Conservation (phyloP, 1,284 basidiomycete genomes). For the Schizophyllum amplum region DNA sequence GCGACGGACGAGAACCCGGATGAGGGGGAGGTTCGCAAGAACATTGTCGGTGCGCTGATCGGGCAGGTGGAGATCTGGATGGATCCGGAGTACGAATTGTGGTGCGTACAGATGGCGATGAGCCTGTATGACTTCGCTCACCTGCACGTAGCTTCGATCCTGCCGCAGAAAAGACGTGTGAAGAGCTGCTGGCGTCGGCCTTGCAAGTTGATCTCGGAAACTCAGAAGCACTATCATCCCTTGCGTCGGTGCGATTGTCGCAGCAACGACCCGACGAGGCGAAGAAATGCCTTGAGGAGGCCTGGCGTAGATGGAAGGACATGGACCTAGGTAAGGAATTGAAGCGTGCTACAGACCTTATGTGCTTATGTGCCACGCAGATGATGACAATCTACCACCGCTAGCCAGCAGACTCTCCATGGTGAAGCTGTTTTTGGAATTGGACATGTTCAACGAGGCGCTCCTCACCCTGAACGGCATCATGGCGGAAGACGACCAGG, state of each 20-base stretch:
- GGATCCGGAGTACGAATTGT: slow-evolving; percentile 82
- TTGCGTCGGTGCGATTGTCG: slow-evolving; percentile 86
- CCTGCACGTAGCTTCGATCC: slow-evolving; percentile 61
- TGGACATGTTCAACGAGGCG: slow-evolving; percentile 62
- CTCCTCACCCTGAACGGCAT: slow-evolving; percentile 74
- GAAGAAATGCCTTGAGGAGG: slow-evolving; percentile 56
- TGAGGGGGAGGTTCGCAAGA: slow-evolving; percentile 59
- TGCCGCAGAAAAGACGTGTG: slow-evolving; percentile 74
- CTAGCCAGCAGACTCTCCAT: slow-evolving; percentile 69
- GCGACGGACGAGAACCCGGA: slow-evolving; percentile 40
- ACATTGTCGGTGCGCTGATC: slow-evolving; percentile 77
- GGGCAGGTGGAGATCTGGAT: slow-evolving; percentile 97
- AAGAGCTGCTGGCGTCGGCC: slow-evolving; percentile 66
- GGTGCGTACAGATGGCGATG: slow-evolving; percentile 40
- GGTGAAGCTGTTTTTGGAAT: slow-evolving; percentile 80
- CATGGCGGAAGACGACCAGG: slow-evolving; percentile 79
- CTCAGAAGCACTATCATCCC: slow-evolving; percentile 71
- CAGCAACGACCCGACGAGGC: slow-evolving; percentile 81
- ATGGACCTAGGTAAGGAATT: slow-evolving; percentile 52
- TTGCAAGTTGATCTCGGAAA: slow-evolving; percentile 72
- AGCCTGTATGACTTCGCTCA: slow-evolving; percentile 3
- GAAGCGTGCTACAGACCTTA: background rate
- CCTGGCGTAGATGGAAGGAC: slow-evolving; percentile 72
- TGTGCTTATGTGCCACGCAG: slow-evolving; percentile 26
- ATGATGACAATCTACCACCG: slow-evolving; percentile 65